Evolutionary conservation across 768 basidiomycete species (phyloP).

Genomic region (Gelatoporia subvermispora): DNA sequence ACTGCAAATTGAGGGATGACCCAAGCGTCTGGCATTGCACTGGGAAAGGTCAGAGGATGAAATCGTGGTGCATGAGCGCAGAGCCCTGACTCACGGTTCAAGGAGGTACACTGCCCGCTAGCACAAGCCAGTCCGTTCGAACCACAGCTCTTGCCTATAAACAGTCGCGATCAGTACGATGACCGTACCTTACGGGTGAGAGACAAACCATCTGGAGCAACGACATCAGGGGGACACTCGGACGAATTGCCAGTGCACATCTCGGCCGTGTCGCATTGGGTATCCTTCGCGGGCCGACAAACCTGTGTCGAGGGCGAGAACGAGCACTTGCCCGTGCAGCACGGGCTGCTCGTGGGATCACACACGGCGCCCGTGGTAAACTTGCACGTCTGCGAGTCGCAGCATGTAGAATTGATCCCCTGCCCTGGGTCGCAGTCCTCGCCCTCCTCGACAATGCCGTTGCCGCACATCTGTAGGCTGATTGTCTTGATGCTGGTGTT

Average conservation of each 20-base stretch:
- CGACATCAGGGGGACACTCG: constrained; percentile 62
- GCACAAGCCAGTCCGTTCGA: constrained; percentile 63
- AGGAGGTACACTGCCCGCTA: constrained; percentile 72
- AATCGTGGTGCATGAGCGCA: constrained; percentile 5
- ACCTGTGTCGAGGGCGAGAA: constrained; percentile 66
- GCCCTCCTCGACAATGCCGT: constrained; percentile 76
- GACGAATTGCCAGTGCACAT: constrained; percentile 73
- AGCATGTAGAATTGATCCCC: constrained; percentile 60
- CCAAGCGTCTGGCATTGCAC: constrained; percentile 77
- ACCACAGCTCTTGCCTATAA: constrained; percentile 62
- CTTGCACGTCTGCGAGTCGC: constrained; percentile 71
- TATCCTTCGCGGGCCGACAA: constrained; percentile 66
- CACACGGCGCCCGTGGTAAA: constrained; percentile 69
- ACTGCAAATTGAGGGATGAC: constrained; percentile 61
- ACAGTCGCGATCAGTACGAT: constrained; percentile 5
- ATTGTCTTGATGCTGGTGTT: constrained; percentile 40
- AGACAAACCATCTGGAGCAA: constrained; percentile 54
- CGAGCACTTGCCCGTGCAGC: constrained; percentile 66
- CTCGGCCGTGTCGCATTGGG: constrained; percentile 65
- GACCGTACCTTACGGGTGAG: background rate
- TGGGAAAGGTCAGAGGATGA: constrained; percentile 21
- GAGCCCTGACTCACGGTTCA: constrained; percentile 44
- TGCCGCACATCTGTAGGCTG: constrained; percentile 72
- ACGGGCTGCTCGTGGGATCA: constrained; percentile 70
- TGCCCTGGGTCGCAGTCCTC: constrained; percentile 86